Evolutionary conservation across 495 filamentous ascomycete genomes (phyloP).

Genomic region (Penicillium psychrofluorescens): DNA sequence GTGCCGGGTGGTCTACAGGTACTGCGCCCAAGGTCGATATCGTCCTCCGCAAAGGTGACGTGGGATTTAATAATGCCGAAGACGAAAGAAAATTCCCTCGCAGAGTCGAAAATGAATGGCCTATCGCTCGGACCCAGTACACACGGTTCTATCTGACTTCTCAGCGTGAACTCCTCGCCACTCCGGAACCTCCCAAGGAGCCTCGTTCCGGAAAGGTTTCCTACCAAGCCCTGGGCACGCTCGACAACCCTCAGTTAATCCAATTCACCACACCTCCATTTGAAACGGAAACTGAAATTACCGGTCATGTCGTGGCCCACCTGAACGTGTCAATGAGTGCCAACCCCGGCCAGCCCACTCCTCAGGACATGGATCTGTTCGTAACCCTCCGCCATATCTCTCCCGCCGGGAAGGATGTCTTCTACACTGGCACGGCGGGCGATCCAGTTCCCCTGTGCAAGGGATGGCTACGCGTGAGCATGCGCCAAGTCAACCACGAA

Average conservation of each 20-base stretch:
- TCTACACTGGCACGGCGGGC: conserved; percentile 50
- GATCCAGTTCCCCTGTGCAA: conserved; percentile 36
- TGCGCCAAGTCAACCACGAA: conserved; percentile 44
- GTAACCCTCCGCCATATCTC: conserved; percentile 54
- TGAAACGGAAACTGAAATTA: conserved; percentile 53
- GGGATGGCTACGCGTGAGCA: conserved; percentile 42
- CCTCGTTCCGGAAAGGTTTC: conserved; percentile 27
- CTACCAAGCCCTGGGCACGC: conserved; percentile 48
- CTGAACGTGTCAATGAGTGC: conserved; percentile 51
- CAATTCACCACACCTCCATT: conserved; percentile 51
- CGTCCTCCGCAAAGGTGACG: conserved; percentile 52
- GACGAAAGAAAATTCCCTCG: conserved; percentile 43
- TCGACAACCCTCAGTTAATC: conserved; percentile 37
- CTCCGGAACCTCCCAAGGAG: background rate
- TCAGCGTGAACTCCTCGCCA: conserved; percentile 21
- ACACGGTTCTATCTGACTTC: conserved; percentile 46
- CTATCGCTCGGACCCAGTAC: conserved; percentile 54
- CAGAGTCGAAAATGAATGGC: conserved; percentile 55
- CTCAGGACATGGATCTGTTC: conserved; percentile 58
- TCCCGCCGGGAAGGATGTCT: conserved; percentile 48
- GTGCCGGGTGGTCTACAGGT: conserved; percentile 50
- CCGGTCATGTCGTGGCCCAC: conserved; percentile 56
- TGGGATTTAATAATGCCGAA: conserved; percentile 54
- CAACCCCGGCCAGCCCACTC: conserved; percentile 16
- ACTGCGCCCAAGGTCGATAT: conserved; percentile 50